Base-by-base conservation (phyloP, 768 basidiomycete species). In the Lactifluus subvellereus region DNA sequence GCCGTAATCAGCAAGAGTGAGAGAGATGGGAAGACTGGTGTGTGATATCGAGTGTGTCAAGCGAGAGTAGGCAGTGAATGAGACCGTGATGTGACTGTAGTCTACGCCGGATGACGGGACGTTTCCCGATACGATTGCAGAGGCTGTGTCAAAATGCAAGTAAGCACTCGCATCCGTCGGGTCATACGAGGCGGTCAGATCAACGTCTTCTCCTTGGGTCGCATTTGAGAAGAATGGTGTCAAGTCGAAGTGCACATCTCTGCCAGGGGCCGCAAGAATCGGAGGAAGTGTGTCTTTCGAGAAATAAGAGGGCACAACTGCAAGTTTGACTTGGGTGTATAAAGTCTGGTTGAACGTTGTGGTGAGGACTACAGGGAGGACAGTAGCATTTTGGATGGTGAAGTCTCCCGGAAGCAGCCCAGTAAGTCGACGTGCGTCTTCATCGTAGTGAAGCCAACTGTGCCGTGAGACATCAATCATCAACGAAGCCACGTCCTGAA, bases 221-320 rank as follows among this genome's bases (percentile, higher is more conserved):
- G 50, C 51, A 68, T 84, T 82, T 27, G 83, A 82, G 68, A 88
- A 81, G 73, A 80, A 86, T 37, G 76, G 75, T 2, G 71, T 68
- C 42, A 94, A 76, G 66, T 79, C 72, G 68, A 89, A 86, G 7
- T 76, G 68, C 49, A 91, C 74, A 3, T 71, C 48, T 54, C 80
- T 72, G 9, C 83, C 84, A 14, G 81, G 82, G 30, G 78, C 75
- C 43, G 78, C 80, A 53, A 82, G 74, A 54, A 88, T 74, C 22
- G 84, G 77, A 18, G 88, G 83, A 49, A 92, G 74, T 37, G 76
- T 74, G 22, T 83, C 76, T 22, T 76, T 65, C 11, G 80, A 76
- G 76, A 97, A 96, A 72, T 83, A 89, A 4, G 91, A 88, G 4
- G 87, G 80, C 9, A 87, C 83, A 22, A 91, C 72, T 32, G 82